phyloP scores from a whole-genome alignment of 2,329 filamentous ascomycete species.

The Fusarium sp. region DNA sequence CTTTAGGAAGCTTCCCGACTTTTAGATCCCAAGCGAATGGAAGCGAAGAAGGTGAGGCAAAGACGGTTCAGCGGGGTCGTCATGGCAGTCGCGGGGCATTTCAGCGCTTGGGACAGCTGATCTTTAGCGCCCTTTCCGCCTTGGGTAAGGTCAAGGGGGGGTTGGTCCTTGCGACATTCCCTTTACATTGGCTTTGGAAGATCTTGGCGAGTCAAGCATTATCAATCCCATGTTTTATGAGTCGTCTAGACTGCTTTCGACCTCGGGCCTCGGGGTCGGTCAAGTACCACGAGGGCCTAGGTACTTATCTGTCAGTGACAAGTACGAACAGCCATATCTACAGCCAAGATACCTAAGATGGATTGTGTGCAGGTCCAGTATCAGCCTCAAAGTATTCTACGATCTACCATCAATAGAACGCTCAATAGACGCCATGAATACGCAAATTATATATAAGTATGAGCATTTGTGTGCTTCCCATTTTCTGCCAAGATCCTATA shows the following conservation, averaged over 20 bases:
- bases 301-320: not conserved
- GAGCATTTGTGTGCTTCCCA: too few relatives aligned
- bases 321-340: too few relatives aligned
- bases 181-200: constrained; percentile 6
- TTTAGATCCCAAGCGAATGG: constrained; percentile 35
- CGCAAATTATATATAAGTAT: too few relatives aligned
- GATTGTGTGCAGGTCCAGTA: too few relatives aligned
- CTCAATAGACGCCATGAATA: too few relatives aligned
- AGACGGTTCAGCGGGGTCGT: constrained; percentile 34
- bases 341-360: too few relatives aligned
- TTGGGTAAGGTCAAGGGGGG: constrained; percentile 25
- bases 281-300: constrained; percentile 1
- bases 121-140: constrained; percentile 34
- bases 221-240: constrained; percentile 27
- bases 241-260: constrained; percentile 22
- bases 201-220: constrained; percentile 32
- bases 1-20: constrained; percentile 35
- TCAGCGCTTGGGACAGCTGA: not conserved
- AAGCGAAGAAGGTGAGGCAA: constrained; percentile 31
- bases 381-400: too few relatives aligned
- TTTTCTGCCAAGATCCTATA: too few relatives aligned
- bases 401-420: too few relatives aligned
- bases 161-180: constrained; percentile 6
- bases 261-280: not conserved
- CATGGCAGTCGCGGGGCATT: constrained; percentile 39